Evolutionary conservation across 306 rosid species (phyloP), one percentile per base, ranked within the genome.

Genomic region (Elaeagnus macrophylla): DNA sequence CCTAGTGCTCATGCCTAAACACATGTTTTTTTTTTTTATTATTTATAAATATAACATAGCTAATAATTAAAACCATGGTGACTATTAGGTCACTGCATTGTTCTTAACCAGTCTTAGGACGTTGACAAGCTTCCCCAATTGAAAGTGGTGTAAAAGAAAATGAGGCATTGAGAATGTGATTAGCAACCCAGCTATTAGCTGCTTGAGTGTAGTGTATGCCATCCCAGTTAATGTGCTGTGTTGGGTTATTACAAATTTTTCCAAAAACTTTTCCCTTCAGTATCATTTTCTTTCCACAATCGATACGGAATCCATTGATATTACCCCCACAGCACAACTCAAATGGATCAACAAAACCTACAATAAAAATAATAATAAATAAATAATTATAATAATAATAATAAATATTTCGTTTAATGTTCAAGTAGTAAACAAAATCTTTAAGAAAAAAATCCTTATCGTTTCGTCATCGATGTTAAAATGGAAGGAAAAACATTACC

Each of bases 291-390:
- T 76, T 72, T 67, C 95, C 94, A 69, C 94, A 90, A 16, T 77
- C 54, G 19, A 81, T 63, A 48, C 76, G 86, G 71, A 71, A 75
- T 5, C 84, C 94, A 36, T 79, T 62, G 72, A 53, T 81, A 70
- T 84, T 86, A n/a, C 97, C 97, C 60, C 97, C 97, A 62, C 97
- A 90, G 61, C 94, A 90, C 54, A 90, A 81, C 39, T 70, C 80
- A 57, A 83, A 56, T 38, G 97, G 95, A 75, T 65, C 73, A 18
- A 67, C 79, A 79, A 90, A 86, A 51, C 94, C 97, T 83, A 80
- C 50, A 20, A 20, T 20, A 20, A 20, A 1, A 20, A 20, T 20
- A 20, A 20, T 25, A 25, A 25, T 25, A 25, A 25, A 20, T 20
- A n/a, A n/a, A 20, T 25, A 25, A 25, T 25, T 2, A 25, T 25